Percentiles rank a stretch among this genome's conserved stretches.
Evolutionary conservation across 306 rosid genomes (phyloP).

Genomic region (Alnus glutinosa): DNA sequence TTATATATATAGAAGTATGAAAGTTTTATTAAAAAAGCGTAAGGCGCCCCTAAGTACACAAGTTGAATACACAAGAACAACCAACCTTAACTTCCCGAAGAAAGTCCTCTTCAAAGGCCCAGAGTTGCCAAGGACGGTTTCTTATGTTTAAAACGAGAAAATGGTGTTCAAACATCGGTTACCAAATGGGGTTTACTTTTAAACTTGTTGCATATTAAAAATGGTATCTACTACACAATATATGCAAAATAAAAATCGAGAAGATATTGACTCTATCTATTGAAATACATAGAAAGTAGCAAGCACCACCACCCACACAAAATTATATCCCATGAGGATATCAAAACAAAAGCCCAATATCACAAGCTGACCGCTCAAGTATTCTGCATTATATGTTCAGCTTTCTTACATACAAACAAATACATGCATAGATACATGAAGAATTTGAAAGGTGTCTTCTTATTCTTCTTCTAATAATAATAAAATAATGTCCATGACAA

Average conservation of each 20-base stretch:
- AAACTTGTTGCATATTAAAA: not conserved
- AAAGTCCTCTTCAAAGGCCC: too few species aligned
- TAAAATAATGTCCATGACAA: not conserved
- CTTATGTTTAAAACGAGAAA: too few species aligned
- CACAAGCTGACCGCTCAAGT: not conserved
- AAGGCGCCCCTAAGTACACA: too few species aligned
- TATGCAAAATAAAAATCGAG: not conserved
- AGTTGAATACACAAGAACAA: too few species aligned
- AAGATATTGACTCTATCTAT: not conserved
- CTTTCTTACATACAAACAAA: not conserved
- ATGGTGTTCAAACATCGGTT: too few species aligned
- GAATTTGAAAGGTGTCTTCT: not conserved
- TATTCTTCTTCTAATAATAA: not conserved
- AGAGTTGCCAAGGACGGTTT: too few species aligned
- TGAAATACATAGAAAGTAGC: not conserved
- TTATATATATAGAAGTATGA: too few species aligned
- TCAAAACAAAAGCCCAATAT: not conserved
- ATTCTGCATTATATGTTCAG: not conserved
- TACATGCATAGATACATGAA: not conserved
- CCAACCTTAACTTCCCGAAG: too few species aligned
- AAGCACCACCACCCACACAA: not conserved
- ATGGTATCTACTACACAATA: not conserved
- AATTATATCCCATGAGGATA: not conserved
- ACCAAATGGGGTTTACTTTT: not conserved
- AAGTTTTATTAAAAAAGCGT: too few species aligned